Evolutionary conservation across 805 yeast species (phyloP).

Genomic region (Candida tallmaniae): DNA sequence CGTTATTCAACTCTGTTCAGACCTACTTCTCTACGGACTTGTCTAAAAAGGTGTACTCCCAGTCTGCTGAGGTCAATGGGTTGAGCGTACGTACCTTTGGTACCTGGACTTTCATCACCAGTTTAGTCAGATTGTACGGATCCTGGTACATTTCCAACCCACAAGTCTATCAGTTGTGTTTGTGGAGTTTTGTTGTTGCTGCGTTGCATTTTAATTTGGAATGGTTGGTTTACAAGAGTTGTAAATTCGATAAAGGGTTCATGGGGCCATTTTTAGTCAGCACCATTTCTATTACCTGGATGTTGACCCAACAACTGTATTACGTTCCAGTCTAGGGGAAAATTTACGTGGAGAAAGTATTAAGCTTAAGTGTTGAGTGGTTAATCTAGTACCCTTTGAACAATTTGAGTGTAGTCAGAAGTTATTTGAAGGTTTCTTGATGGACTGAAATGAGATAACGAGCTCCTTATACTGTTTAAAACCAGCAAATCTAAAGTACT

Average conservation of each 20-base stretch:
- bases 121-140: constrained; percentile 81
- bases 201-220: constrained; percentile 79
- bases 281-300: constrained; percentile 71
- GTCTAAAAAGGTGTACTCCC: constrained; percentile 69
- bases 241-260: constrained; percentile 82
- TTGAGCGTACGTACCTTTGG: constrained; percentile 96
- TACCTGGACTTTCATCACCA: constrained; percentile 90
- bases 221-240: constrained; percentile 74
- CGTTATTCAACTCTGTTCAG: constrained; percentile 85
- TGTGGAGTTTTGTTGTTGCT: constrained; percentile 80
- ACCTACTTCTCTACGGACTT: constrained; percentile 71
- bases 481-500: too few relatives aligned
- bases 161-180: constrained; percentile 71
- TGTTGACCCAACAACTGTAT: constrained; percentile 64
- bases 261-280: constrained; percentile 82
- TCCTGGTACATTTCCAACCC: constrained; percentile 70
- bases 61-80: constrained; percentile 31
- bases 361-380: too few relatives aligned
- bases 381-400: too few relatives aligned
- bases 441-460: too few relatives aligned
- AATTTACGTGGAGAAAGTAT: too few relatives aligned
- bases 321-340: too few relatives aligned
- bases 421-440: too few relatives aligned
- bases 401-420: too few relatives aligned
- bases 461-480: too few relatives aligned